Conservation (phyloP, 2,329 filamentous ascomycete species). For the Fusarium azukiicola region DNA sequence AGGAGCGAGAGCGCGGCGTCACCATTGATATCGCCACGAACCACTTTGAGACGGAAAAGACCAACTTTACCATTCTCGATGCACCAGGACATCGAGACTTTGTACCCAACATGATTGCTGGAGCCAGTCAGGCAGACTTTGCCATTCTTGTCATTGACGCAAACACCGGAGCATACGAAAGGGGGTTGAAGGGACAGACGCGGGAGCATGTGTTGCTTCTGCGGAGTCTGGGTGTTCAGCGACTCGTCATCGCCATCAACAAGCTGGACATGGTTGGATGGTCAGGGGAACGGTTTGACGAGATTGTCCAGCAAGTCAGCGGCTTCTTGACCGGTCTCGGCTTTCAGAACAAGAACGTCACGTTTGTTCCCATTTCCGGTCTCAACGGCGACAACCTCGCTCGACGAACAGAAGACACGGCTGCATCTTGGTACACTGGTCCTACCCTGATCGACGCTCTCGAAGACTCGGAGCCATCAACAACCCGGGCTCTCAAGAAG, state of each 20-base stretch:
- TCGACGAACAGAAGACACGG: slow-evolving; percentile 73
- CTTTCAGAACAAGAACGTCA: slow-evolving; percentile 90
- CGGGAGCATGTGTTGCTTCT: slow-evolving; percentile 95
- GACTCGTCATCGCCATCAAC: slow-evolving; percentile 94
- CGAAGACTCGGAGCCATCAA: slow-evolving; percentile 88
- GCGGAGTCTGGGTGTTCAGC: slow-evolving; percentile 93
- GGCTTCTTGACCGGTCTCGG: slow-evolving; percentile 91
- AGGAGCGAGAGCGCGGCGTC: slow-evolving; percentile 94
- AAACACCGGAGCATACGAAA: slow-evolving; percentile 94
- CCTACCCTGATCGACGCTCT: slow-evolving; percentile 90
- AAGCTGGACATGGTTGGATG: slow-evolving; percentile 95
- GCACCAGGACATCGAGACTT: slow-evolving; percentile 98
- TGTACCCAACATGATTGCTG: slow-evolving; percentile 99
- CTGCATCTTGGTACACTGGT: slow-evolving; percentile 89
- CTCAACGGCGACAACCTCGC: slow-evolving; percentile 94
- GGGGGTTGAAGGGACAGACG: slow-evolving; percentile 95
- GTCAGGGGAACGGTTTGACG: slow-evolving; percentile 90
- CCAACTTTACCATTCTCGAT: slow-evolving; percentile 95
- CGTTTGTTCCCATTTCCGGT: slow-evolving; percentile 94
- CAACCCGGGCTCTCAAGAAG: slow-evolving; percentile 84
- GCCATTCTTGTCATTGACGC: slow-evolving; percentile 97
- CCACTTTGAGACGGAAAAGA: slow-evolving; percentile 93
- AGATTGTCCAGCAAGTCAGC: slow-evolving; percentile 91
- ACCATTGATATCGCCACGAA: slow-evolving; percentile 99
- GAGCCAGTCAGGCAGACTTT: slow-evolving; percentile 97